Evolutionary conservation across 805 yeast genomes (phyloP), one percentile per base, ranked within the genome.

Genomic region (Kodamaea leandrae): DNA sequence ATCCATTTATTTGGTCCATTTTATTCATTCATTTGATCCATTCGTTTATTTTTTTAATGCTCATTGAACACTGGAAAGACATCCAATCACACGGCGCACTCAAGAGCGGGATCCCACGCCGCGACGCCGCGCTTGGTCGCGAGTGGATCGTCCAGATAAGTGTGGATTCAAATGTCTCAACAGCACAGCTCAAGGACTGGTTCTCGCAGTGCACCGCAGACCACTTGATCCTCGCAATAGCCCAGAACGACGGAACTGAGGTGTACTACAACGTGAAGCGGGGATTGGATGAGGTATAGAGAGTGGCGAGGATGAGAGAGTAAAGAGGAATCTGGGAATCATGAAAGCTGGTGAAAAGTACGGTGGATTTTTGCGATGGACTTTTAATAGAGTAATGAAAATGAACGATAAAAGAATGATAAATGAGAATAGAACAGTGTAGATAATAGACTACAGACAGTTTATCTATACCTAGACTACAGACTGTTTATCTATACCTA

Each of bases 11-110:
- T n/a, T n/a, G n/a, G n/a, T n/a, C n/a, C n/a, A n/a, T n/a, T n/a
- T n/a, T n/a, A n/a, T n/a, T 9, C 6, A 7, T 21, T 21, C 24
- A 7, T 21, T 25, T 25, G 9, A 14, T 25, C 28, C n/a, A 9
- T 12, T 25, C 28, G 7, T n/a, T 27, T 27, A 14, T 14, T 27
- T 14, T 27, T 27, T 14, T 13, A n/a, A 40, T 40, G 43, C 32
- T 40, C 32, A 18, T 24, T 15, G 43, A 40, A 21, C 43, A 40
- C 30, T 40, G 43, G 43, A 35, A n/a, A 9, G 36, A 40, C 20
- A 40, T 40, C 2, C 16, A 21, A 12, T 21, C n/a, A 7, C 36
- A 35, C 17, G 39, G 36, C 12, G 15, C 15, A 6, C 32, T 40
- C n/a, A 34, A 29, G 30, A 17, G 28, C 30, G 43, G 43, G 20